Base-by-base conservation (phyloP, 345 rosid species). In the Murraya koenigii region DNA sequence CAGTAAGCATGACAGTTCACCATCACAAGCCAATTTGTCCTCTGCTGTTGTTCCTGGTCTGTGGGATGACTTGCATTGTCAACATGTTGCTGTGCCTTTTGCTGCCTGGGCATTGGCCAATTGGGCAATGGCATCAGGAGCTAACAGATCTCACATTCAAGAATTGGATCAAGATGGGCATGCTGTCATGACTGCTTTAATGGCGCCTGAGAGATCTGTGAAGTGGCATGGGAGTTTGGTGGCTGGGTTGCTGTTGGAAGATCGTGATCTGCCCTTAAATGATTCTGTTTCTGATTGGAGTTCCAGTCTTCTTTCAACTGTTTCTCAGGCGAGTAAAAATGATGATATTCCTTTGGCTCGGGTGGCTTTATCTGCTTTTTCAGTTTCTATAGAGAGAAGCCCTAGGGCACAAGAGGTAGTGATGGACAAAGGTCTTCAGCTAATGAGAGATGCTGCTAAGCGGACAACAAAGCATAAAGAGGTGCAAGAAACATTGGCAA, bases 71-170 rank as follows among this genome's bases (percentile, higher is more conserved):
- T 90, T 96, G 81, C 97, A 92, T 75, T 91, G 90, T 82, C 93
- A 96, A 79, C 98, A 96, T 89, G 98, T 96, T n/a, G 99, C 98
- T 32, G 97, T 96, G 70, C 99, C 99, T 68, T 96, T 96, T 88
- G 99, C 99, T 69, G 93, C 94, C 13, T 94, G 99, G 99, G 97
- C 98, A 47, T 85, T 96, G 83, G 97, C 99, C 77, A 92, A 94
- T 78, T 96, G 99, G 99, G 99, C 99, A 33, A 89, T 88, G 94
- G 97, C 99, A 72, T 96, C 99, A 41, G 89, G 84, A 77, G 82
- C 78, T 69, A 96, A 96, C 82, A 90, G 99, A 82, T 82, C 87
- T 68, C 91, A 77, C 81, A 92, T 96, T 83, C 97, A 92, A 80
- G 98, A 96, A 83, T 87, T 96, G 72, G 99, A 96, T 88, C 88